Evolutionary conservation across 495 filamentous ascomycete genomes (phyloP).

Genomic region (Penicillium egyptiacum): DNA sequence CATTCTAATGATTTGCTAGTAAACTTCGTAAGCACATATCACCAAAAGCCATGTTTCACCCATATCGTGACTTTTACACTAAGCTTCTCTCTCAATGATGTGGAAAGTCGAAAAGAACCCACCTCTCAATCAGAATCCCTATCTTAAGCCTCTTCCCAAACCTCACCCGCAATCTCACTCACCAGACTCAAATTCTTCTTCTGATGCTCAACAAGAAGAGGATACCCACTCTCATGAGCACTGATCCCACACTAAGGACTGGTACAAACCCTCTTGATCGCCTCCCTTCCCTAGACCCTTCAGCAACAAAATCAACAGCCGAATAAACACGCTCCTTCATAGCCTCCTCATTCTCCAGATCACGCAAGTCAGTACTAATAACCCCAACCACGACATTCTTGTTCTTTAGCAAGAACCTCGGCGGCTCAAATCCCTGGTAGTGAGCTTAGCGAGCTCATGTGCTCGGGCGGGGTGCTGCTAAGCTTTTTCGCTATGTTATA

Average conservation of each 20-base stretch:
- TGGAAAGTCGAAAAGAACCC: background rate
- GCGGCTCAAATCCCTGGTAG: slow-evolving; percentile 67
- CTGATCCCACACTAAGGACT: slow-evolving; percentile 71
- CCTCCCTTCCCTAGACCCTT: slow-evolving; percentile 48
- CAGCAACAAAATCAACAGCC: slow-evolving; percentile 59
- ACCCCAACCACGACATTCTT: slow-evolving; percentile 67
- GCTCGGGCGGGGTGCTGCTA: slow-evolving; percentile 57
- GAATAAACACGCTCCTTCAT: slow-evolving; percentile 57
- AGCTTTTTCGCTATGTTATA: slow-evolving; percentile 24
- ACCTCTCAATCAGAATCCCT: background rate
- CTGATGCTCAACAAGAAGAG: slow-evolving; percentile 60
- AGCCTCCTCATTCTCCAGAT: slow-evolving; percentile 60
- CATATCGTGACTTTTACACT: background rate
- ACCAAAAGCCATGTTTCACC: slow-evolving; percentile 4
- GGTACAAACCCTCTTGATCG: slow-evolving; percentile 59
- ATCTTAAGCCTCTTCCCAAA: slow-evolving; percentile 39
- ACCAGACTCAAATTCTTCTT: slow-evolving; percentile 51
- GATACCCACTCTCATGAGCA: slow-evolving; percentile 62
- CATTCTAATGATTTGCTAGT: background rate
- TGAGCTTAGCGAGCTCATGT: slow-evolving; percentile 70
- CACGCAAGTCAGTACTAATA: slow-evolving; percentile 64
- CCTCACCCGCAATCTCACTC: slow-evolving; percentile 49
- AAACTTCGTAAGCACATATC: background rate
- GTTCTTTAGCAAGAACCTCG: slow-evolving; percentile 58
- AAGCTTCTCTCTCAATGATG: background rate